Base-by-base conservation (phyloP, 345 rosid genomes). In the Limnanthes douglasii region DNA sequence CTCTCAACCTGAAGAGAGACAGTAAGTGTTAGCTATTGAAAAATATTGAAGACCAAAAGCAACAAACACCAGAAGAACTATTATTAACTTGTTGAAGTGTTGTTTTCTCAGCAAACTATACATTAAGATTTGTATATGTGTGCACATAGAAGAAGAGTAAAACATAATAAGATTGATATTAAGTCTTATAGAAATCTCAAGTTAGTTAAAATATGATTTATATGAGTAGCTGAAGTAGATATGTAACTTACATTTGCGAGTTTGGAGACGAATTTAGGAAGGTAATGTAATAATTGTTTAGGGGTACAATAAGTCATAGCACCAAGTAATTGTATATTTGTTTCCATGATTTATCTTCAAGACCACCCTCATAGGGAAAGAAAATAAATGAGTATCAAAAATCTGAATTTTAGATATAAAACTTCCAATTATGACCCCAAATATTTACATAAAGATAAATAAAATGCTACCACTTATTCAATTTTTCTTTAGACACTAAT, bases 51-150 rank as follows among this genome's bases (percentile, higher is more conserved):
- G 43, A 16, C 3, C 6, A 10, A 1, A 6, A 16, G 24, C 19
- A 21, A 40, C 6, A 31, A n/a, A n/a, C n/a, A n/a, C n/a, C n/a
- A n/a, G n/a, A n/a, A n/a, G n/a, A n/a, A n/a, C n/a, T n/a, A n/a
- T n/a, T n/a, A n/a, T n/a, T n/a, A 88, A n/a, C 98, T 94, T 90
- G 94, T 64, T 90, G 95, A 48, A 90, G 95, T 34, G 98, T 94
- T 15, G 45, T 72, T 65, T 90, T 94, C 15, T 92, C 98, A 4
- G 98, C 98, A 11, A 85, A 68, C 71, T 90, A 95, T 27, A 90
- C 98, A 61, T 90, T 90, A 36, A 95, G 98, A 58, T 90, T 95
- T n/a, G 98, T 83, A 54, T 90, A 95, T 9, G 94, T 90, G 47
- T 84, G 61, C 31, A 90, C 94, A 95, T 90, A 60, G 21, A 72